Conservation (phyloP, 345 rosid species). For the Trapa bicornis region DNA sequence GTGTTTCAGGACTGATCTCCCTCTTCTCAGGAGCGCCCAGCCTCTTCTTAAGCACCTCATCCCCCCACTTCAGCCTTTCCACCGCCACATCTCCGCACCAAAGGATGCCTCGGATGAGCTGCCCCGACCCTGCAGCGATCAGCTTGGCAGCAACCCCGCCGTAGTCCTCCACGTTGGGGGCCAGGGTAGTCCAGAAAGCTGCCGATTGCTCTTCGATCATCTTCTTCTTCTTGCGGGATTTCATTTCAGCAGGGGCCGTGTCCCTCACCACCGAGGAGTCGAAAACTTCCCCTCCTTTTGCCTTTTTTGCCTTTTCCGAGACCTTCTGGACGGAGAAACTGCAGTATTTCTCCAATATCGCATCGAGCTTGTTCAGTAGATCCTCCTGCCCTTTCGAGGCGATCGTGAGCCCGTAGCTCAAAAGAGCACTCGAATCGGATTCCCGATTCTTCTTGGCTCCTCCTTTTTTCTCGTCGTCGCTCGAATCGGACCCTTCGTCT, state of each 20-base stretch:
- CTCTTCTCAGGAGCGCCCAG: constrained; percentile 30
- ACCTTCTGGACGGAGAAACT: constrained; percentile 49
- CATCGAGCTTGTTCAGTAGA: constrained; percentile 48
- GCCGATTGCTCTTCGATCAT: constrained; percentile 50
- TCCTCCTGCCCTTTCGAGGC: constrained; percentile 71
- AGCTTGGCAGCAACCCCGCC: constrained; percentile 53
- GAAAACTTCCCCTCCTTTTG: constrained; percentile 28
- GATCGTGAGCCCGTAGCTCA: constrained; percentile 76
- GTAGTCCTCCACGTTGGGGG: constrained; percentile 92
- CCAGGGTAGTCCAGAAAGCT: constrained; percentile 83
- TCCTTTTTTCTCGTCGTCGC: constrained; percentile 27
- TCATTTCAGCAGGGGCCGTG: constrained; percentile 49
- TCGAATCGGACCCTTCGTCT: constrained; percentile 13
- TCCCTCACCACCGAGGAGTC: constrained; percentile 40
- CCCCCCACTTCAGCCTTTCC: constrained; percentile 70
- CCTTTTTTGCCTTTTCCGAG: constrained; percentile 29
- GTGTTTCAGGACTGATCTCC: constrained; percentile 50
- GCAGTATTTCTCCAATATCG: constrained; percentile 35
- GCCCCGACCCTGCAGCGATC: constrained; percentile 69
- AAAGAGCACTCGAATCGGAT: constrained; percentile 1
- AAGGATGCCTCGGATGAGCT: constrained; percentile 74
- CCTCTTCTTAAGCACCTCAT: constrained; percentile 61
- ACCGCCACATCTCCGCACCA: constrained; percentile 97
- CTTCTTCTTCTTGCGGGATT: constrained; percentile 32
- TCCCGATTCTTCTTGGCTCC: too few relatives aligned